phyloP scores from a whole-genome alignment of 1,139 yeast species.

The Yamadazyma kanchanaburiensis region DNA sequence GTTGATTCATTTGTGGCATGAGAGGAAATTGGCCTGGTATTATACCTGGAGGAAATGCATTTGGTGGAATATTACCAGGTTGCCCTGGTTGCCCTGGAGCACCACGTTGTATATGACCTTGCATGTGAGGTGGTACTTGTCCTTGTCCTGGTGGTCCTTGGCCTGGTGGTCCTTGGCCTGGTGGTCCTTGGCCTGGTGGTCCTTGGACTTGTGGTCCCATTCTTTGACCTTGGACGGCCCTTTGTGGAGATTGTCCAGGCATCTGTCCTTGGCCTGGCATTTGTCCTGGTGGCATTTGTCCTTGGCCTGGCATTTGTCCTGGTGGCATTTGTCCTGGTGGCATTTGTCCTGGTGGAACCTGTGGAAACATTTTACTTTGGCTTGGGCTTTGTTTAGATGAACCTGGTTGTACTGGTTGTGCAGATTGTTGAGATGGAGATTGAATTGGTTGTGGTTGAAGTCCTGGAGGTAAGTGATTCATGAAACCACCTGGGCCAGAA shows the following conservation, averaged over 20 bases:
- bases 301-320: no score
- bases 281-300: no score
- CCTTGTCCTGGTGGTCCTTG: not conserved
- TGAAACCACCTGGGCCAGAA: not conserved
- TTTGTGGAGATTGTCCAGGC: conserved; percentile 6
- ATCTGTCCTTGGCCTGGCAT: no score
- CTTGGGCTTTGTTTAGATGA: no score
- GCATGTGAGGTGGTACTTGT: not conserved
- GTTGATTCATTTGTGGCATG: conserved; percentile 5
- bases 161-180: conserved; percentile 2
- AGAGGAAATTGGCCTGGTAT: conserved; percentile 5
- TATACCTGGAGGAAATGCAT: conserved; percentile 8
- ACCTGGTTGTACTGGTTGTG: conserved; percentile 2
- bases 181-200: conserved; percentile 3
- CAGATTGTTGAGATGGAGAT: conserved; percentile 5
- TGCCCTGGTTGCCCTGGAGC: conserved; percentile 5
- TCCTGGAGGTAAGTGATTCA: no score
- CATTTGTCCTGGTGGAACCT: no score
- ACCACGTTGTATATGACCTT: no score
- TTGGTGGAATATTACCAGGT: conserved; percentile 2
- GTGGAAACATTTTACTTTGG: no score
- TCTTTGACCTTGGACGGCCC: not conserved
- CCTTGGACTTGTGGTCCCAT: conserved; percentile 1
- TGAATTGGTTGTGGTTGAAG: no score
- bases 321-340: no score